Conservation (phyloP, 2,329 filamentous ascomycete species). For the Mariannaea elegans region DNA sequence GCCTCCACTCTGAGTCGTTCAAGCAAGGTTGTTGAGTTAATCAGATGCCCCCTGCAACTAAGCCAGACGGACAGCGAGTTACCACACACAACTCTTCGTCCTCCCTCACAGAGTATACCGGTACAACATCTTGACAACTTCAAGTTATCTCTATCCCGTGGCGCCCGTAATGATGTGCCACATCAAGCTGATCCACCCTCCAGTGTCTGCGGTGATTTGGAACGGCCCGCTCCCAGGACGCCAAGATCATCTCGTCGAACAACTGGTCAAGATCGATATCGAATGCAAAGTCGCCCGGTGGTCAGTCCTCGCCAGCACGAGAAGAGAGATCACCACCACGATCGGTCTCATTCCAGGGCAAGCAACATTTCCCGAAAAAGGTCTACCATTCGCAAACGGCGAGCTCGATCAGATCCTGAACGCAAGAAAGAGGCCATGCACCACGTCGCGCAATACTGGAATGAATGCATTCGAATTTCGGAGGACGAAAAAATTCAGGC, state of each 20-base stretch:
- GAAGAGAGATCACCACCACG: conserved; percentile 1
- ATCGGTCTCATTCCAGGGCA: conserved; percentile 39
- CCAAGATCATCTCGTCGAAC: conserved; percentile 17
- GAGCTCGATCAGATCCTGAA: conserved; percentile 25
- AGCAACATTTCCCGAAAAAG: conserved; percentile 48
- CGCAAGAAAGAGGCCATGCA: conserved; percentile 45
- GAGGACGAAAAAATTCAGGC: conserved; percentile 42
- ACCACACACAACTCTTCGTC: not conserved
- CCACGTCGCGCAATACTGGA: conserved; percentile 45
- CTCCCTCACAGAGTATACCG: not conserved
- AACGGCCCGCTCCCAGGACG: conserved; percentile 38
- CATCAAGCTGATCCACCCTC: conserved; percentile 25
- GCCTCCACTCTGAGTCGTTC: too few relatives aligned
- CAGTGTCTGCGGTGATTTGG: conserved; percentile 45
- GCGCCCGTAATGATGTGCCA: not conserved
- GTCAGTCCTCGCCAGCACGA: conserved; percentile 2
- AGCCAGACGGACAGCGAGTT: not conserved
- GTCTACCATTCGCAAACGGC: conserved; percentile 26
- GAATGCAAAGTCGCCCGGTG: conserved; percentile 12
- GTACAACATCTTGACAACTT: not conserved
- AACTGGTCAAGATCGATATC: not conserved
- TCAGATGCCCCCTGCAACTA: not conserved
- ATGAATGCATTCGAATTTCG: conserved; percentile 44
- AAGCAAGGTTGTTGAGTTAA: too few relatives aligned
- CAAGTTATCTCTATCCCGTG: conserved; percentile 17